A percentile compares a stretch with the other conserved stretches of the same genome.
These are phyloP conservation scores for Juncus inflexus DNA, from an alignment of 176 grass and related monocot genomes.

Conservation along the genomic window DNA sequence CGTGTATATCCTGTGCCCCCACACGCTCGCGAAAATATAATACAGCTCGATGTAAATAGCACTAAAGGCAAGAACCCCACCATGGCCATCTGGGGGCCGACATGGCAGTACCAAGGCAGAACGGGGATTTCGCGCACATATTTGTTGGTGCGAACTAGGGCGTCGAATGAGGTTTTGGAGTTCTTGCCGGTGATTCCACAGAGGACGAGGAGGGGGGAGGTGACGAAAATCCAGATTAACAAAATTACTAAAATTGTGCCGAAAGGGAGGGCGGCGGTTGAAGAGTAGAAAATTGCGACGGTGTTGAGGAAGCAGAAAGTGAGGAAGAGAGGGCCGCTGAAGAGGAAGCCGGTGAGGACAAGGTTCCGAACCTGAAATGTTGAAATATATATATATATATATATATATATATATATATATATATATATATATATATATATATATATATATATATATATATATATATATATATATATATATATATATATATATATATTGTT, in stretches of 20 bases:
- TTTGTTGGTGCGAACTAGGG: constrained; percentile 84
- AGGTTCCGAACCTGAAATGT: constrained; percentile 92
- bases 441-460: not conserved
- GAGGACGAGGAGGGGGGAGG: constrained; percentile 89
- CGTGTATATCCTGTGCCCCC: constrained; percentile 87
- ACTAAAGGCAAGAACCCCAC: constrained; percentile 94
- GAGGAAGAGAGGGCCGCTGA: constrained; percentile 86
- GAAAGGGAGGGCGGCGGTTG: constrained; percentile 87
- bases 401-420: no score
- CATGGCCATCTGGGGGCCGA: constrained; percentile 94
- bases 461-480: not conserved
- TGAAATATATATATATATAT: not conserved
- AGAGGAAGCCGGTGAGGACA: constrained; percentile 80
- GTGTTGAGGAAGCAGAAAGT: constrained; percentile 98
- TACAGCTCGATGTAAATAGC: constrained; percentile 96
- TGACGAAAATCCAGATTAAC: constrained; percentile 94
- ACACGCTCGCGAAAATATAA: constrained; percentile 98
- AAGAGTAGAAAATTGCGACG: constrained; percentile 91
- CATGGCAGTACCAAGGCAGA: constrained; percentile 76
- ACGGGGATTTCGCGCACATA: constrained; percentile 88
- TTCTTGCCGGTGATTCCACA: constrained; percentile 98
- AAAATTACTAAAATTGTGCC: constrained; percentile 97
- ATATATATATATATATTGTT: not conserved
- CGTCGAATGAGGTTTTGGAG: constrained; percentile 82
- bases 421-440: no score